Evolutionary conservation across 192 early-diverging fungal species (phyloP), one percentile per base, ranked within the genome.

Genomic region (Coemansia sp.): DNA sequence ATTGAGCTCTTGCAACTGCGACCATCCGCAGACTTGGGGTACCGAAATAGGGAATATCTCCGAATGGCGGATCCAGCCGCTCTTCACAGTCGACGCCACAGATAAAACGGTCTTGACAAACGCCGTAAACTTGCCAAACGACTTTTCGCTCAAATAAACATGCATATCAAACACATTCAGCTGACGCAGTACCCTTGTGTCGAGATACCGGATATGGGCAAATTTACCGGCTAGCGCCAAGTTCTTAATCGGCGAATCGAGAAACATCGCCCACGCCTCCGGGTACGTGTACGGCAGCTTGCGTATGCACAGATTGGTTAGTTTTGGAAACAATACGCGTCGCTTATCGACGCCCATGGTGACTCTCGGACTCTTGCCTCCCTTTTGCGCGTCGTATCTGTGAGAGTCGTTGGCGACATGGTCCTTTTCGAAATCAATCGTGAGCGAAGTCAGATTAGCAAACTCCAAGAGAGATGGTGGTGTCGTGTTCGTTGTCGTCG

Each of bases 211-310:
- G 11, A 73, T 51, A 11, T 79, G 76, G 1, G 66, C 71, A 25
- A 67, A 69, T 19, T 65, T 72, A 22, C 76, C 76, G 2, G 76
- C 71, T 1, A 79, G 46, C 1, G 71, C 59, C 12, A 79, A 53
- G 0, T 46, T 63, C 7, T 40, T 46, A 0, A 79, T n/a, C 1
- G 76, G 76, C 32, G 76, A 51, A 9, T 54, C 67, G n/a, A 63
- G 47, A 29, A 79, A 79, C 76, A 79, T 79, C 4, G 62, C 24
- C 76, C 76, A 79, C 6, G 76, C 76, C 7, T 35, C 63, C 5
- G 67, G 27, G 67, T 73, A 79, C 2, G 76, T 70, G 31, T 66
- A 79, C 9, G 76, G 76, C 6, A 79, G 63, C 15, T 42, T 57
- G 35, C 67, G 67, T 0, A 79, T 35, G 1, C 51, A 46, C 15